These are phyloP conservation scores for Rhododendron simsii DNA, from an alignment of 148 eudicot genomes.

Conservation along the genomic window DNA sequence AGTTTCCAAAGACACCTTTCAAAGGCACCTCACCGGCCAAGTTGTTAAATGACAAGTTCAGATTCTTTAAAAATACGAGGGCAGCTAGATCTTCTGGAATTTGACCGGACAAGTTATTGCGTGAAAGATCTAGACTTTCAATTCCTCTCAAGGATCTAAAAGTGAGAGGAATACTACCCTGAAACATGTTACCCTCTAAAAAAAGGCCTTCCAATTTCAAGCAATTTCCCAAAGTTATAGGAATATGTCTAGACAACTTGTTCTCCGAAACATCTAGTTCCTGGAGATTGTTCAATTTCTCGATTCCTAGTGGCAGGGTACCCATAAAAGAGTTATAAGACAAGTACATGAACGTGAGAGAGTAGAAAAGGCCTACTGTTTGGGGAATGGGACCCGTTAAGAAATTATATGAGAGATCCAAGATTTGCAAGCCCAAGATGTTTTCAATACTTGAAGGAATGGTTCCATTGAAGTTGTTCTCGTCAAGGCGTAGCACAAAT, in stretches of 20 bases:
- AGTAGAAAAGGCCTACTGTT: neutral
- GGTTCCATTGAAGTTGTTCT: slow-evolving; percentile 14
- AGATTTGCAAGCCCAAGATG: neutral
- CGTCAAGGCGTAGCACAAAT: fast-evolving
- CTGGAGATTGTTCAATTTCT: neutral
- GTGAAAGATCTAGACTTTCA: neutral
- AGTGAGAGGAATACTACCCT: neutral
- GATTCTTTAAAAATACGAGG: neutral
- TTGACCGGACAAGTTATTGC: neutral
- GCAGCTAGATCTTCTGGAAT: neutral
- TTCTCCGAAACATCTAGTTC: neutral
- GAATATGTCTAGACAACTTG: neutral
- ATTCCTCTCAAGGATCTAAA: neutral
- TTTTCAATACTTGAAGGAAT: slow-evolving; percentile 15
- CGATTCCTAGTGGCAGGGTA: neutral
- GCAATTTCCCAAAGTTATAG: neutral
- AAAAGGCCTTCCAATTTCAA: neutral
- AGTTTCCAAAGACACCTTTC: neutral
- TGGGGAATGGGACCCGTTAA: slow-evolving; percentile 18
- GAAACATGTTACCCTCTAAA: neutral
- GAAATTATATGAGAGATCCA: slow-evolving; percentile 6
- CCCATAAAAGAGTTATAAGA: neutral
- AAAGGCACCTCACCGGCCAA: neutral
- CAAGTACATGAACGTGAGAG: neutral
- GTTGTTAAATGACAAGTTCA: slow-evolving; percentile 1